These are phyloP conservation scores for Aspergillus incahuasiensis DNA, from an alignment of 495 filamentous ascomycete species.

Conservation along the genomic window DNA sequence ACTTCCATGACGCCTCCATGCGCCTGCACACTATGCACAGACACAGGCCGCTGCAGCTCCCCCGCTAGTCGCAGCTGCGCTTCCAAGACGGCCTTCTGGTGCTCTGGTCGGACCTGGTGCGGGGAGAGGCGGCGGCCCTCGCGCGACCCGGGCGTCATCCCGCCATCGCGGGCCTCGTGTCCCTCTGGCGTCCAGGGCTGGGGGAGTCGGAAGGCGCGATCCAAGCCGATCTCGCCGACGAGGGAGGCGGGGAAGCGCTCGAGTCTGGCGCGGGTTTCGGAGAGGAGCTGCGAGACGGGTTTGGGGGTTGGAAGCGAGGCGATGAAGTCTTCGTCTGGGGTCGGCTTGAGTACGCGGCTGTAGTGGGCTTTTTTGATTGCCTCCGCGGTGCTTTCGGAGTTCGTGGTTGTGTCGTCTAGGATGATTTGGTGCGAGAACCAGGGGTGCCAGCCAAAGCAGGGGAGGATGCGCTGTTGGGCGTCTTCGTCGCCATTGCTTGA, in stretches of 20 bases:
- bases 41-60: conserved; percentile 73
- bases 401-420: conserved; percentile 55
- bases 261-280: conserved; percentile 60
- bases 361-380: conserved; percentile 66
- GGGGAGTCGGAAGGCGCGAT: conserved; percentile 81
- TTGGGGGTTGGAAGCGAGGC: conserved; percentile 64
- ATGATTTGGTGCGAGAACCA: conserved; percentile 94
- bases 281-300: conserved; percentile 61
- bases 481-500: conserved; percentile 20
- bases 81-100: conserved; percentile 71
- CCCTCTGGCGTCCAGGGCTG: conserved; percentile 53
- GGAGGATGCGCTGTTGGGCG: conserved; percentile 48
- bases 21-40: conserved; percentile 86
- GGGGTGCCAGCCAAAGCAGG: conserved; percentile 96
- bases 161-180: conserved; percentile 45
- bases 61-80: conserved; percentile 85
- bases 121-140: conserved; percentile 72
- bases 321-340: conserved; percentile 57
- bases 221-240: conserved; percentile 85
- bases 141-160: conserved; percentile 73
- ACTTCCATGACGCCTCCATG: conserved; percentile 79
- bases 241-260: conserved; percentile 61
- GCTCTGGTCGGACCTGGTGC: conserved; percentile 68
- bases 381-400: conserved; percentile 3
- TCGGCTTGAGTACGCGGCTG: conserved; percentile 56